Evolutionary conservation across 164 flowering plant species (phyloP), one percentile per base, ranked within the genome.

Genomic region (Saururus chinensis): DNA sequence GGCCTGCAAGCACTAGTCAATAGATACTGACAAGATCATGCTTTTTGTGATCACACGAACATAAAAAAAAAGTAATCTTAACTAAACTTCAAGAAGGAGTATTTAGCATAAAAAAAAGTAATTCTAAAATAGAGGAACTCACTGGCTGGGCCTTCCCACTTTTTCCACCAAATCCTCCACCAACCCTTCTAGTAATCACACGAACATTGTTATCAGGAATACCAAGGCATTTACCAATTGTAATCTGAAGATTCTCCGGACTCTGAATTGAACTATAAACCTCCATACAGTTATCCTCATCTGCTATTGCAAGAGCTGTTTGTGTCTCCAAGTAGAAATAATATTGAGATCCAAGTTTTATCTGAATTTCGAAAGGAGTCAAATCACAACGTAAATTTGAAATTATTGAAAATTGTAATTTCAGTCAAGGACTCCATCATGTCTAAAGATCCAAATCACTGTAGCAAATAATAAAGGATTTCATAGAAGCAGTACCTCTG

Each of bases 161-260:
- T 78, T 91, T 91, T 60, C 96, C 96, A 59, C 98, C 98, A 78
- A 91, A 91, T 4, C 96, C 96, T 41, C 96, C 96, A 37, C 96
- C 96, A 71, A 91, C 87, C 68, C 98, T 84, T 80, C 98, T 82
- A 30, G 98, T 86, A 59, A 85, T 79, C 22, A 88, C 88, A 57
- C 98, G 93, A 25, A 91, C 77, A 70, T 85, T 91, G 71, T 87
- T 79, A n/a, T 76, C 77, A 53, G 90, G 98, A 74, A 92, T 41
- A 48, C 98, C 96, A 49, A 92, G 88, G 71, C 96, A 92, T 59
- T 59, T 78, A 41, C 96, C 88, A 65, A 88, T 73, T 13, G 68
- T 63, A 24, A 14, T 22, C 26, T 88, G 95, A 24, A 79, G 70
- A 67, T 2, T 67, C 71, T 88, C 95, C 52, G 98, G 92, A 73